Base-by-base conservation (phyloP, 2,329 filamentous ascomycete genomes). In the Monilinia fructigena region DNA sequence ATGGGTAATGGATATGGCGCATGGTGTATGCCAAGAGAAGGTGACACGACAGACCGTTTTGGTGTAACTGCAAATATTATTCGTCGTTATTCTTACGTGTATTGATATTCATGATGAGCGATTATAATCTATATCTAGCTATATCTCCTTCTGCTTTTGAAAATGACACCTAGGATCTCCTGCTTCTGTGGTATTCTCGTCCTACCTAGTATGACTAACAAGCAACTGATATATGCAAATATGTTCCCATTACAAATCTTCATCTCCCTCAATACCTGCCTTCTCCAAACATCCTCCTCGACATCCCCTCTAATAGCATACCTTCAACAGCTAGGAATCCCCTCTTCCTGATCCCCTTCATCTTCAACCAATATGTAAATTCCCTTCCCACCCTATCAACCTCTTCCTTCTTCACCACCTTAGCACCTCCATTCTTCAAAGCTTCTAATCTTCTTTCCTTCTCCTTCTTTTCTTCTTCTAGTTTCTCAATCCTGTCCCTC, bases 281-380 rank as follows among this genome's bases (percentile, higher is more conserved):
- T 65, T 71, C 63, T 75, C 85, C 82, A 83, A 48, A 86, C 70
- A 70, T 84, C 82, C 63, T 78, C 79, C 74, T 78, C 28, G 72
- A 78, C 75, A 82, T 80, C 54, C 76, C 77, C 66, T 83, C 82
- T 42, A 80, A 77, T 69, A 86, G 67, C 40, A 77, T 72, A 55
- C 82, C 82, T 67, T 72, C 75, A 68, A 68, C 63, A 59, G 72
- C 67, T 56, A 67, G 42, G 69, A 74, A 77, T 0, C 70, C 74
- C 67, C 69, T 73, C 72, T 71, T 75, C 69, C 77, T 74, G 20
- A n/a, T 62, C 38, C 31, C 61, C n/a, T 68, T 72, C 67, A 73
- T 75, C 35, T 65, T 74, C 61, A 74, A 74, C 81, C 82, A 83
- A 69, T 75, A 75, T 69, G 76, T 79, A 76, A 80, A 81, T 66